Percentiles rank a stretch among this genome's conserved stretches.
Conservation (phyloP, 495 filamentous ascomycete species). For the Staphylotrichum tortipilum region DNA sequence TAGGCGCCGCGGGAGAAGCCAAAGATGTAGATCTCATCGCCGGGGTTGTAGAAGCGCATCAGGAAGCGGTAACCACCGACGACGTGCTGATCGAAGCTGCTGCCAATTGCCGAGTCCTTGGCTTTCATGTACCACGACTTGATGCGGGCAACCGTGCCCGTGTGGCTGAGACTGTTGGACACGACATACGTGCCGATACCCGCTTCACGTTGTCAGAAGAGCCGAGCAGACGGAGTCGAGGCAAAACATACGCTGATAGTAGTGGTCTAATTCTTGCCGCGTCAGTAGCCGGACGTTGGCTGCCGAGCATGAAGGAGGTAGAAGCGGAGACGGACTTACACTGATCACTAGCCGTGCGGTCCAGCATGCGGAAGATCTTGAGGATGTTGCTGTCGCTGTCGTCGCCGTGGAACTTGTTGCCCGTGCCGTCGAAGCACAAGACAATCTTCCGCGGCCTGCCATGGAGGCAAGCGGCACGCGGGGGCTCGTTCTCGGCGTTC, state of each 20-base stretch:
- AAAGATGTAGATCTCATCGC: slow-evolving; percentile 75
- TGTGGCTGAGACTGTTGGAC: slow-evolving; percentile 57
- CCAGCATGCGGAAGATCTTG: slow-evolving; percentile 69
- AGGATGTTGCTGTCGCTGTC: slow-evolving; percentile 81
- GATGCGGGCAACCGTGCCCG: slow-evolving; percentile 52
- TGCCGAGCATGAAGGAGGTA: no score
- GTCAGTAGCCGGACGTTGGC: no score
- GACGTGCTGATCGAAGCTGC: slow-evolving; percentile 75
- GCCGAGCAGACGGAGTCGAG: background rate
- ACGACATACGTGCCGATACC: slow-evolving; percentile 83
- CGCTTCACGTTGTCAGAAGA: slow-evolving; percentile 39
- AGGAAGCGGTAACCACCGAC: slow-evolving; percentile 81
- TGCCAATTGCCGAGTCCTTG: slow-evolving; percentile 77
- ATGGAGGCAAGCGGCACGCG: background rate
- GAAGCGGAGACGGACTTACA: no score
- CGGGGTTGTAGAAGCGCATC: slow-evolving; percentile 75
- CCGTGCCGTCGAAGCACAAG: slow-evolving; percentile 84
- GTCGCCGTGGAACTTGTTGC: slow-evolving; percentile 77
- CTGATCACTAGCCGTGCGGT: slow-evolving; percentile 42
- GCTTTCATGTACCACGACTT: slow-evolving; percentile 73
- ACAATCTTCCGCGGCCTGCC: slow-evolving; percentile 46
- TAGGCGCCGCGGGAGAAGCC: slow-evolving; percentile 85
- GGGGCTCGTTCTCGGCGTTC: slow-evolving; percentile 1
- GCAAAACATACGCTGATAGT: slow-evolving; percentile 52
- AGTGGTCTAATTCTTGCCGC: slow-evolving; percentile 47